Percentiles rank a stretch among this genome's conserved stretches.
These are phyloP conservation scores for Lumnitzera racemosa DNA, from an alignment of 345 rosid species.

Conservation along the genomic window DNA sequence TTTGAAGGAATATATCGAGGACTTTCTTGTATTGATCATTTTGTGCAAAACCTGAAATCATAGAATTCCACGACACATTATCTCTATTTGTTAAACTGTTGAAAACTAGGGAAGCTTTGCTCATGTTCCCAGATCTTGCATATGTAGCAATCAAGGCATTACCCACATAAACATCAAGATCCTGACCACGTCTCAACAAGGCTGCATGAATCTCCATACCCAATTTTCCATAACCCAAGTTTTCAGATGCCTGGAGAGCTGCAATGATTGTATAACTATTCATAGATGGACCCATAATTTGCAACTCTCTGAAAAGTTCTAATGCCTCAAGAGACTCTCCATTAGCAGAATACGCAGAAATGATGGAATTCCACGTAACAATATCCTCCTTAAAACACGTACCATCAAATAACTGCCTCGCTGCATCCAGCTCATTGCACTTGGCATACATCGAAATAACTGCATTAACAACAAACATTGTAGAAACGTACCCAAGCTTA, in stretches of 20 bases:
- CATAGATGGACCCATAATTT: constrained; percentile 29
- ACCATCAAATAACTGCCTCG: constrained; percentile 52
- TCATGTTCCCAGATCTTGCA: constrained; percentile 41
- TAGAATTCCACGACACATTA: constrained; percentile 51
- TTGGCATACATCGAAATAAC: constrained; percentile 78
- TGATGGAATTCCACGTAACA: constrained; percentile 74
- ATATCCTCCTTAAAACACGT: constrained; percentile 39
- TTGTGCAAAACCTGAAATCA: constrained; percentile 60
- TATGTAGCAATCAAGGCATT: constrained; percentile 77
- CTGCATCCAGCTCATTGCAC: constrained; percentile 50
- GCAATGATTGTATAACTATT: constrained; percentile 55
- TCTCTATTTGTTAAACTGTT: constrained; percentile 36
- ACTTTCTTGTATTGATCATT: constrained; percentile 50
- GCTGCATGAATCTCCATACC: constrained; percentile 75
- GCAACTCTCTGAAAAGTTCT: constrained; percentile 50
- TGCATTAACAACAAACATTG: constrained; percentile 47
- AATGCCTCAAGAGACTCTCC: constrained; percentile 49
- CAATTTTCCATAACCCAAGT: constrained; percentile 27
- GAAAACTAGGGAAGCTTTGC: constrained; percentile 34
- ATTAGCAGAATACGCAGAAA: constrained; percentile 48
- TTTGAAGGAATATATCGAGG: constrained; percentile 31
- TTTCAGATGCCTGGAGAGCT: constrained; percentile 64
- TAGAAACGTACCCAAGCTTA: constrained; percentile 37
- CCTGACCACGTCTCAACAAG: constrained; percentile 38
- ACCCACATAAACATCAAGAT: constrained; percentile 37